Evolutionary conservation across 2,329 filamentous ascomycete genomes (phyloP).

Genomic region (Pseudopyrenochaeta lycopersici): DNA sequence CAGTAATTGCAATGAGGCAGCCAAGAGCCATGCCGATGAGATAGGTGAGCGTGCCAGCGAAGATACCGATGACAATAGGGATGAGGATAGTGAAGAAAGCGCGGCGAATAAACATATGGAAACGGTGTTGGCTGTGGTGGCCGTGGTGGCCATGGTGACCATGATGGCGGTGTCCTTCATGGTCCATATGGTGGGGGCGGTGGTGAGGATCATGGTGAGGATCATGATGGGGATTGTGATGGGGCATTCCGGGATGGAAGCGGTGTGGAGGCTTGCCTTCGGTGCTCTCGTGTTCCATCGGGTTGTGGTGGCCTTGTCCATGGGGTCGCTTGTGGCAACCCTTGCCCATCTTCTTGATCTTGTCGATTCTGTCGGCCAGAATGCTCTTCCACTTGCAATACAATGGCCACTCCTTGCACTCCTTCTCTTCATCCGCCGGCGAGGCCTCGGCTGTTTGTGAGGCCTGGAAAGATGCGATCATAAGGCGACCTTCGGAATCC

Average conservation of each 20-base stretch:
- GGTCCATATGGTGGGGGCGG: slow-evolving; percentile 30
- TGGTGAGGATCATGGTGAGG: slow-evolving; percentile 30
- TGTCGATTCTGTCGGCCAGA: slow-evolving; percentile 45
- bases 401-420: slow-evolving; percentile 49
- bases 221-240: too few species aligned
- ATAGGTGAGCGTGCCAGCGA: slow-evolving; percentile 73
- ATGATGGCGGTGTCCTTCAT: too few species aligned
- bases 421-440: slow-evolving; percentile 32
- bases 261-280: slow-evolving; percentile 46
- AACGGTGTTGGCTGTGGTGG: slow-evolving; percentile 31
- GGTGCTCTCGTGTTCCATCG: slow-evolving; percentile 39
- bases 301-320: slow-evolving; percentile 26
- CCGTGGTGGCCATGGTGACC: too few species aligned
- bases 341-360: slow-evolving; percentile 45
- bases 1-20: slow-evolving; percentile 67
- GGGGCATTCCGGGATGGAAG: slow-evolving; percentile 39
- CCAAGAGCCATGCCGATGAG: slow-evolving; percentile 72
- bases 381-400: slow-evolving; percentile 55
- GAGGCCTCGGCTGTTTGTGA: slow-evolving; percentile 27
- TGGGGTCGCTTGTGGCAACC: slow-evolving; percentile 45
- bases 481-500: slow-evolving; percentile 45
- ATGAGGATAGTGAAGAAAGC: slow-evolving; percentile 71
- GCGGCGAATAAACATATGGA: slow-evolving; percentile 53
- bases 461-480: slow-evolving; percentile 48
- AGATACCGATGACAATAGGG: slow-evolving; percentile 73